Evolutionary conservation across 1,284 basidiomycete genomes (phyloP).

Genomic region (Cutaneotrichosporon cavernicola): DNA sequence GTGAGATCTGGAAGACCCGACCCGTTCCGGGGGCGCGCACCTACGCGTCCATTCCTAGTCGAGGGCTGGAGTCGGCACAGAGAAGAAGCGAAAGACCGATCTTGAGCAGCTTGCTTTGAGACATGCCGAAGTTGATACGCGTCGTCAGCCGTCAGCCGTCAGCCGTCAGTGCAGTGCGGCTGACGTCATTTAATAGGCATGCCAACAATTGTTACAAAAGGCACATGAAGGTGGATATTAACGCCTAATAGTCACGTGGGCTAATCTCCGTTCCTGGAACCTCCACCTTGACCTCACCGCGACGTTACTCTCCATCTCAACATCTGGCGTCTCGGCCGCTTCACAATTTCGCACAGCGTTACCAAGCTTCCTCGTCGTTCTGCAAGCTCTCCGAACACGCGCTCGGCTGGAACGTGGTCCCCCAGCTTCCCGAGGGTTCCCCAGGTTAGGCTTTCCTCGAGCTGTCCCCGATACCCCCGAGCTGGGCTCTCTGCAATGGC

Average conservation of each 20-base stretch:
- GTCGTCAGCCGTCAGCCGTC: background rate
- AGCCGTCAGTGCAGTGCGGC: background rate
- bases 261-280: background rate
- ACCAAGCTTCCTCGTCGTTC: too few relatives aligned
- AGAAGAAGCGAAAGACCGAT: background rate
- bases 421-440: too few relatives aligned
- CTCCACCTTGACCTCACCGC: background rate
- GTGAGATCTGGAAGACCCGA: background rate
- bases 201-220: background rate
- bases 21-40: background rate
- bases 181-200: background rate
- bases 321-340: too few relatives aligned
- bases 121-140: conserved; percentile 1
- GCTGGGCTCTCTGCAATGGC: background rate
- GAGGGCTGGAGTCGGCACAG: too few relatives aligned
- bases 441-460: too few relatives aligned
- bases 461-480: too few relatives aligned
- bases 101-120: too few relatives aligned
- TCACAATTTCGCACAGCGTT: too few relatives aligned
- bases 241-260: background rate
- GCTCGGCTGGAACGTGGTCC: too few relatives aligned
- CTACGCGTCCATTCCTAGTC: conserved; percentile 2
- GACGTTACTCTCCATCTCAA: too few relatives aligned
- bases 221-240: background rate
- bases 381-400: background rate